phyloP scores from a whole-genome alignment of 164 flowering plant species.

The Macadamia tetraphylla region DNA sequence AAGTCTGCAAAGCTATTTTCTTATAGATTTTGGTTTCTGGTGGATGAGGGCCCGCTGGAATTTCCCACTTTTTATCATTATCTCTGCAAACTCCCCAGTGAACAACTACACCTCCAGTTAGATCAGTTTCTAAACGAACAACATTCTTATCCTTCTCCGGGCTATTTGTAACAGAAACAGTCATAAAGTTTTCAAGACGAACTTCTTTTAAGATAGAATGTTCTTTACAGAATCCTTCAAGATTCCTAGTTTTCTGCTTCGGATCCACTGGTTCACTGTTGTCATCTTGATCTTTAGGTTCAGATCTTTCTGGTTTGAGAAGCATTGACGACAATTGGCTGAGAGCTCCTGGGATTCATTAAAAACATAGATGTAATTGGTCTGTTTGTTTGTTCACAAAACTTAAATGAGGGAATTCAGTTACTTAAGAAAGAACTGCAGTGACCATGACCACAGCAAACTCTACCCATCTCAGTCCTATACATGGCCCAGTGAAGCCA shows the following conservation, averaged over 20 bases:
- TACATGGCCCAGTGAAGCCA: neutral
- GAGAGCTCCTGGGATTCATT: slow-evolving; percentile 42
- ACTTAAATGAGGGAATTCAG: neutral
- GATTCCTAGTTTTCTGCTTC: slow-evolving; percentile 23
- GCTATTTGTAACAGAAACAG: slow-evolving; percentile 53
- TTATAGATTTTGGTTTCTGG: slow-evolving; percentile 57
- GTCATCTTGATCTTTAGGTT: slow-evolving; percentile 25
- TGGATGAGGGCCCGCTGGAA: slow-evolving; percentile 70
- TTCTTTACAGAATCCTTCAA: slow-evolving; percentile 77
- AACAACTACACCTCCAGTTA: slow-evolving; percentile 71
- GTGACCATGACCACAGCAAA: neutral
- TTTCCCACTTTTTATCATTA: slow-evolving; percentile 62
- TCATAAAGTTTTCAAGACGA: slow-evolving; percentile 35
- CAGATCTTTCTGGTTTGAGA: slow-evolving; percentile 35
- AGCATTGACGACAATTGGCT: slow-evolving; percentile 49
- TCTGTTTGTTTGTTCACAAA: slow-evolving; percentile 13
- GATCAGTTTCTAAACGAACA: slow-evolving; percentile 68
- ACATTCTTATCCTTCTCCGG: slow-evolving; percentile 46
- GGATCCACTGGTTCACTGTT: slow-evolving; percentile 23
- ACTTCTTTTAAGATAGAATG: slow-evolving; percentile 49
- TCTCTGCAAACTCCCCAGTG: slow-evolving; percentile 94
- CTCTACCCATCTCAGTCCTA: neutral
- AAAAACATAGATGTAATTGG: slow-evolving; percentile 5
- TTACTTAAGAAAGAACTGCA: neutral
- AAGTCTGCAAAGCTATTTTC: slow-evolving; percentile 79